Evolutionary conservation across 306 rosid genomes (phyloP), one percentile per base, ranked within the genome.

Genomic region (Vigna trinervia): DNA sequence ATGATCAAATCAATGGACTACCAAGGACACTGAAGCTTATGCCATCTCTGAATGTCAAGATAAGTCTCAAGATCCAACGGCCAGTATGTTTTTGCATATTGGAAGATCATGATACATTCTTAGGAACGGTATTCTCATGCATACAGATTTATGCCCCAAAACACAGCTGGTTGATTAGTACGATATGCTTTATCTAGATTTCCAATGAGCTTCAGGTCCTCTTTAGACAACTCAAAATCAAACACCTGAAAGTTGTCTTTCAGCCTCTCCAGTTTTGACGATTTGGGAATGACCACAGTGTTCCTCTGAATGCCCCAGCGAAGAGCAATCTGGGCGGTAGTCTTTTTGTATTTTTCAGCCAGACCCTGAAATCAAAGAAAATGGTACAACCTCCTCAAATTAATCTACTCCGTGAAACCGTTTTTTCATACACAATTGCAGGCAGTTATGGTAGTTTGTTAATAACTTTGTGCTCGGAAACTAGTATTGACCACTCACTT

Each of bases 271-370:
- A 60, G 76, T 68, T 92, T 95, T 6, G 97, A 92, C 7, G 96
- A 62, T 89, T 92, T 95, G 0, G 97, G 98, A 82, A 95, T 92
- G 80, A 92, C 91, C 45, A 77, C 88, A 0, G 90, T 90, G 78
- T 90, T 84, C 68, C 96, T 84, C 76, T 89, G 92, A 71, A 95
- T 84, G 30, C 96, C 96, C 97, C 97, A 89, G 43, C 90, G 90
- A 76, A 92, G 92, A 64, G 86, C 86, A 80, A 94, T 80, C 83
- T 94, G 96, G 13, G 97, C 97, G 4, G 69, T 76, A 50, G 85
- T 88, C 83, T 70, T 90, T 69, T 86, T 85, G 88, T 92, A 85
- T 39, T 94, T 94, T 78, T 86, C 86, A 78, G 92, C 93, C 41
- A 94, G 87, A 73, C 50, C 88, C 97, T 94, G 84, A 46, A 50